A percentile compares a stretch with the other conserved stretches of the same genome.
These are phyloP conservation scores for Amauroascus niger DNA, from an alignment of 2,329 filamentous ascomycete genomes.

Conservation along the genomic window DNA sequence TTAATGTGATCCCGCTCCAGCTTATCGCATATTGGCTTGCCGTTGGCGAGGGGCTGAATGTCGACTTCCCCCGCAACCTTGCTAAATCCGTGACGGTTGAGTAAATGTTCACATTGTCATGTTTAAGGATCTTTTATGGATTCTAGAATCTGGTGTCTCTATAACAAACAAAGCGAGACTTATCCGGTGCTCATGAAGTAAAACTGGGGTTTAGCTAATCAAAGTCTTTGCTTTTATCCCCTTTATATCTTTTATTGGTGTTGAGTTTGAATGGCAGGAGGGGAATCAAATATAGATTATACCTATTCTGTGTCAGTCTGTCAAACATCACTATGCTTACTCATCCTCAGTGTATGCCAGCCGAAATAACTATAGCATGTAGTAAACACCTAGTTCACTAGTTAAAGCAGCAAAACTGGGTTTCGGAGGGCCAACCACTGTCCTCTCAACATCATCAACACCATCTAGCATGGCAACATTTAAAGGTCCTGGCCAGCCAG, in stretches of 20 bases:
- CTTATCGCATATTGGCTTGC: conserved; percentile 98
- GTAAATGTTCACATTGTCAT: conserved; percentile 45
- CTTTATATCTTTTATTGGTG: neutral
- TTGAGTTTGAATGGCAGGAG: neutral
- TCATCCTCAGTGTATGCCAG: too few species aligned
- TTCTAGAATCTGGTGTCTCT: neutral
- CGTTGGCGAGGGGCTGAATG: conserved; percentile 88
- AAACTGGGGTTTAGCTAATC: neutral
- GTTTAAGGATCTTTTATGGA: neutral
- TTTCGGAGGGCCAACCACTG: neutral
- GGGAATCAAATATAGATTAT: neutral
- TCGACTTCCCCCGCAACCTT: conserved; percentile 96
- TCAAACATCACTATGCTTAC: too few species aligned
- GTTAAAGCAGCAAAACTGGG: neutral
- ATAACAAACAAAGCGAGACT: neutral
- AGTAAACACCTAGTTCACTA: too few species aligned
- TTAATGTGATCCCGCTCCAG: conserved; percentile 96
- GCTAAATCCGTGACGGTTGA: conserved; percentile 99
- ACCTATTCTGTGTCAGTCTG: too few species aligned
- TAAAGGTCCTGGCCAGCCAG: conserved; percentile 55
- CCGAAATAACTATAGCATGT: too few species aligned
- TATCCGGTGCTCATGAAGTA: neutral
- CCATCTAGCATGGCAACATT: conserved; percentile 42
- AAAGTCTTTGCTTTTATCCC: neutral
- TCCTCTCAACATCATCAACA: too few species aligned